Conservation (phyloP, 1,284 basidiomycete species). For the Boletus mariae region DNA sequence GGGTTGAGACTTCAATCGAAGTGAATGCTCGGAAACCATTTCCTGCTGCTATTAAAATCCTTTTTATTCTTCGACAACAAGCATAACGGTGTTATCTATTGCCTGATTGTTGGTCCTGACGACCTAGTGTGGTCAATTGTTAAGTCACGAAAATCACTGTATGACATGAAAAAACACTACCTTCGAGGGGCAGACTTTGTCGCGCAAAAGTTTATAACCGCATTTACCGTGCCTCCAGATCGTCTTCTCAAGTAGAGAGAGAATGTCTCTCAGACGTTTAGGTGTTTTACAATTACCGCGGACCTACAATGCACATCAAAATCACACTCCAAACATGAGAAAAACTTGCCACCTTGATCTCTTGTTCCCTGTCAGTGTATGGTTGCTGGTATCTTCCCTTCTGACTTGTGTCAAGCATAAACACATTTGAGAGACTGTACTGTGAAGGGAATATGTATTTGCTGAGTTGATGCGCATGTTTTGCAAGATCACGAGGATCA, state of each 20-base stretch:
- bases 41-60: conserved; percentile 42
- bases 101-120: conserved; percentile 33
- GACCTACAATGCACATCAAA: conserved; percentile 30
- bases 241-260: conserved; percentile 59
- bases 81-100: conserved; percentile 46
- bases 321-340: background rate
- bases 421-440: conserved; percentile 64
- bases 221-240: conserved; percentile 69
- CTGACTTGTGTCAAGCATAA: conserved; percentile 24
- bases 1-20: conserved; percentile 52
- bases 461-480: conserved; percentile 58
- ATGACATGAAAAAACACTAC: conserved; percentile 35
- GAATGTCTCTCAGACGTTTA: conserved; percentile 55
- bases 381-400: conserved; percentile 37
- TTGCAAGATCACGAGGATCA: conserved; percentile 42
- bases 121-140: conserved; percentile 20
- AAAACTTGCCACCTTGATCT: conserved; percentile 56
- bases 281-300: conserved; percentile 65
- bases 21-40: conserved; percentile 67
- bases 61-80: background rate
- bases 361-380: conserved; percentile 60
- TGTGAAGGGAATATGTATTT: conserved; percentile 86
- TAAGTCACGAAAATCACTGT: background rate
- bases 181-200: conserved; percentile 72
- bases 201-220: conserved; percentile 64